These are phyloP conservation scores for Teunomyces stri DNA, from an alignment of 805 yeast species.

Conservation along the genomic window DNA sequence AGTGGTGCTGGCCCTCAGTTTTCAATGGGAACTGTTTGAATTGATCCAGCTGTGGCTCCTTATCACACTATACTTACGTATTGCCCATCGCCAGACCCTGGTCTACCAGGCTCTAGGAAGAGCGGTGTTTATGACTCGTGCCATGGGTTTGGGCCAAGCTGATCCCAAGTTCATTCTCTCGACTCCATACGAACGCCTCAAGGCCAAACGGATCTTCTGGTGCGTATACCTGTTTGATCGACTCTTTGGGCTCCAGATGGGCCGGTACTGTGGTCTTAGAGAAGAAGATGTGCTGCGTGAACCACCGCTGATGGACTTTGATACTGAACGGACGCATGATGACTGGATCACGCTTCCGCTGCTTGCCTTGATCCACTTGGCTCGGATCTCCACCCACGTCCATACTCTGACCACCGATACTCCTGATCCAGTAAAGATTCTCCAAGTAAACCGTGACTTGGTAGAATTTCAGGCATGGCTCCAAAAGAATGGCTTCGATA, in stretches of 20 bases:
- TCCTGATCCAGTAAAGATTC: conserved; percentile 25
- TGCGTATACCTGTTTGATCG: conserved; percentile 53
- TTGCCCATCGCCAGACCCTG: conserved; percentile 39
- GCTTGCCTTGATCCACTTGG: conserved; percentile 44
- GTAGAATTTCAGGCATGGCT: conserved; percentile 31
- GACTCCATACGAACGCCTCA: conserved; percentile 41
- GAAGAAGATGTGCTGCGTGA: conserved; percentile 36
- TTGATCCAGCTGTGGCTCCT: conserved; percentile 42
- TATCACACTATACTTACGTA: conserved; percentile 33
- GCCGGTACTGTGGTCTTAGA: conserved; percentile 38
- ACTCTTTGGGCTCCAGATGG: conserved; percentile 51
- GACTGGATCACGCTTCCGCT: conserved; percentile 51
- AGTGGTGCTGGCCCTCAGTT: conserved; percentile 30
- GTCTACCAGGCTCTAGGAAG: conserved; percentile 30
- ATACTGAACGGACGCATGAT: conserved; percentile 32
- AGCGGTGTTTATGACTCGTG: conserved; percentile 35
- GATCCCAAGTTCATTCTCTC: conserved; percentile 17
- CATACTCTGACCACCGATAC: conserved; percentile 28
- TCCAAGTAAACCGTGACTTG: conserved; percentile 32
- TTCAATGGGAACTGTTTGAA: conserved; percentile 45
- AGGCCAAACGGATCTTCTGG: conserved; percentile 56
- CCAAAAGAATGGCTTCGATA: conserved; percentile 32
- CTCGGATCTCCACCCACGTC: conserved; percentile 37
- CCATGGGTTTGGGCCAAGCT: conserved; percentile 34
- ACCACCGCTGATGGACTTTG: conserved; percentile 30